Evolutionary conservation across 225 moss, liverwort and hornwort species (phyloP).

Genomic region (Ulota crispa): DNA sequence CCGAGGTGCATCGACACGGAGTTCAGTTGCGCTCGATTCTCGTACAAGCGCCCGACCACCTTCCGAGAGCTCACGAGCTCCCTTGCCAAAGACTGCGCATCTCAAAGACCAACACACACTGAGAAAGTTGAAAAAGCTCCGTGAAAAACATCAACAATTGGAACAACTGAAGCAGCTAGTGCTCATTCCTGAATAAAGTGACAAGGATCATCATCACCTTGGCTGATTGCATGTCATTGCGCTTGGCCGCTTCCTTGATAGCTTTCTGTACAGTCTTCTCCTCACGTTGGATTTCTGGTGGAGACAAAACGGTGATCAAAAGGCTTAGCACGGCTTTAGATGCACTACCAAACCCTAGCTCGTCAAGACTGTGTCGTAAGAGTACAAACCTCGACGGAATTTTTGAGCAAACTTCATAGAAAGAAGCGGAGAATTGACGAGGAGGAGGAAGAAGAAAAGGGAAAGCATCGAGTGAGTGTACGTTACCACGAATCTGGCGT

Average conservation of each 20-base stretch:
- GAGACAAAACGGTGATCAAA: conserved; percentile 10
- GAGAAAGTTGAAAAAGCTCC: not conserved
- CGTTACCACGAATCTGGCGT: conserved; percentile 86
- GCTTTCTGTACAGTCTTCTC: conserved; percentile 95
- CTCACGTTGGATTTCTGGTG: conserved; percentile 90
- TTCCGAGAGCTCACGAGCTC: conserved; percentile 92
- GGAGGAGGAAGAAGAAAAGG: too few species aligned
- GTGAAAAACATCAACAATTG: not conserved
- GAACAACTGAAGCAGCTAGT: not conserved
- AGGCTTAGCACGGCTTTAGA: not conserved
- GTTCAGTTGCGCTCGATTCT: conserved; percentile 96
- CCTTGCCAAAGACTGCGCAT: conserved; percentile 75
- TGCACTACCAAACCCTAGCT: not conserved
- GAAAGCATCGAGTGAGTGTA: not conserved
- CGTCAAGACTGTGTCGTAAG: not conserved
- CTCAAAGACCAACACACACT: not conserved
- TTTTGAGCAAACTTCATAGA: not conserved
- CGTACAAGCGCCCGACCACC: conserved; percentile 78
- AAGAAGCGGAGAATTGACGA: not conserved
- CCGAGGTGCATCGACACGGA: conserved; percentile 98
- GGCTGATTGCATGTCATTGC: conserved; percentile 97
- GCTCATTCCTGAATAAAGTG: not conserved
- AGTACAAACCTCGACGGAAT: not conserved
- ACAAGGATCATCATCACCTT: conserved; percentile 40
- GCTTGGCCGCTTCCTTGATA: conserved; percentile 94